Evolutionary conservation across 805 yeast species (phyloP).

Genomic region (Spathaspora passalidarum): DNA sequence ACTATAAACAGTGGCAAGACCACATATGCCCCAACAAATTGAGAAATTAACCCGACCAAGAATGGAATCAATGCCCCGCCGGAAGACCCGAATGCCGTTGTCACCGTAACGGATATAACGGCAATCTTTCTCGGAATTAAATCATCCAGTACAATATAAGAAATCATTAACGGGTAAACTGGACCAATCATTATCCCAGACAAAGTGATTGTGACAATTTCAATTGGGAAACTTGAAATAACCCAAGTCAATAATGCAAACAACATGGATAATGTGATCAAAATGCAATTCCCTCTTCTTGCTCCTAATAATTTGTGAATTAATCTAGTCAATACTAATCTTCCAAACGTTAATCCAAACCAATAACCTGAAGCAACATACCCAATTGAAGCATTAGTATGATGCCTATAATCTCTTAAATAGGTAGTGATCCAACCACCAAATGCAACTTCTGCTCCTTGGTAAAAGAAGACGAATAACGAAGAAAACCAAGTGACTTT

Average conservation of each 20-base stretch:
- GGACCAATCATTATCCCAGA: conserved; percentile 69
- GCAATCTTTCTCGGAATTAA: conserved; percentile 51
- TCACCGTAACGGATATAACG: conserved; percentile 47
- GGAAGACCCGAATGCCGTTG: conserved; percentile 54
- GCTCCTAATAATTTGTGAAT: conserved; percentile 41
- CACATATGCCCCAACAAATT: conserved; percentile 44
- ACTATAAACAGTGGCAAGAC: conserved; percentile 47
- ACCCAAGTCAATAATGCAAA: conserved; percentile 47
- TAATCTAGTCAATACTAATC: conserved; percentile 47
- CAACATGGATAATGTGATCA: conserved; percentile 30
- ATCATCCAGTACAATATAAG: conserved; percentile 38
- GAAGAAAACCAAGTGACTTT: conserved; percentile 48
- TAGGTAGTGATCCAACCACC: conserved; percentile 74
- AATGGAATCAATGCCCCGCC: conserved; percentile 61
- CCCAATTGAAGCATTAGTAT: conserved; percentile 46
- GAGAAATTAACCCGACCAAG: conserved; percentile 47
- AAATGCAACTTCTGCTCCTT: conserved; percentile 66
- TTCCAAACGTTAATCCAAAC: conserved; percentile 67
- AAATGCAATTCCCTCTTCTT: conserved; percentile 40
- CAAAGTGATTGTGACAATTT: conserved; percentile 45
- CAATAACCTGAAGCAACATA: conserved; percentile 69
- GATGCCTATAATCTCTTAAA: conserved; percentile 48
- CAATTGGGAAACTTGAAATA: conserved; percentile 40
- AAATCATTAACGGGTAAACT: conserved; percentile 52
- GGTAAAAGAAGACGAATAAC: conserved; percentile 54